These are phyloP conservation scores for Hypoxylon sp. DNA, from an alignment of 2,329 filamentous ascomycete genomes.

Conservation along the genomic window DNA sequence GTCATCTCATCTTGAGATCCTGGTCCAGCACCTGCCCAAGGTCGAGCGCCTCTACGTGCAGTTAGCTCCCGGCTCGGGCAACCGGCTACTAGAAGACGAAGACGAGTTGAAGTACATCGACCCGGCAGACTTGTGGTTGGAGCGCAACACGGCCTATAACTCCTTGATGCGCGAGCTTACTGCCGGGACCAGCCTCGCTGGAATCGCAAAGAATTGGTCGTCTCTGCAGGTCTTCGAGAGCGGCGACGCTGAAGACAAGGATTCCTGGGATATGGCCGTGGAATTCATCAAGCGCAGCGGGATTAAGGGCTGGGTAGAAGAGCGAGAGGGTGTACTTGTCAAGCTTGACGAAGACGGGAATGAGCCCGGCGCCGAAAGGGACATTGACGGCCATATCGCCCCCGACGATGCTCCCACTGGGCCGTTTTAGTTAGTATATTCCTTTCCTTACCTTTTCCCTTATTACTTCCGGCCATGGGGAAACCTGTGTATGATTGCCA, in stretches of 20 bases:
- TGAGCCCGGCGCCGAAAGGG: constrained; percentile 3
- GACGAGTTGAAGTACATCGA: constrained; percentile 57
- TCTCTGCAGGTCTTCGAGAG: constrained; percentile 62
- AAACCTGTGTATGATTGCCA: neutral
- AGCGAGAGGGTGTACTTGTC: constrained; percentile 61
- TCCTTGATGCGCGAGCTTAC: constrained; percentile 58
- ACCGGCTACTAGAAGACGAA: constrained; percentile 52
- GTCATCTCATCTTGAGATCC: constrained; percentile 67
- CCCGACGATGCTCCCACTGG: neutral
- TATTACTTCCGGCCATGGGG: neutral
- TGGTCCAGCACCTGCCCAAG: constrained; percentile 62
- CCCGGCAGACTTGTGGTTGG: constrained; percentile 63
- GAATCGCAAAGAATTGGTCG: constrained; percentile 54
- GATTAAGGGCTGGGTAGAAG: constrained; percentile 58
- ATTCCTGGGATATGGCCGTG: constrained; percentile 60
- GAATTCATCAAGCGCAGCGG: constrained; percentile 55
- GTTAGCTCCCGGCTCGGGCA: constrained; percentile 54
- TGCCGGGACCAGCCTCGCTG: constrained; percentile 26
- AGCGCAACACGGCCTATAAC: constrained; percentile 64
- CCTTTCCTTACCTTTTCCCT: constrained; percentile 4
- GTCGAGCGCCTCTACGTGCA: constrained; percentile 68
- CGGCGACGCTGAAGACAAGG: constrained; percentile 60
- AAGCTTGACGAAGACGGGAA: constrained; percentile 44
- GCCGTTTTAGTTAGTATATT: constrained; percentile 37
- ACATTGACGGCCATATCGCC: constrained; percentile 38